A percentile compares a stretch with the other conserved stretches of the same genome.
Conservation (phyloP, 441 rosid genomes). For the Daphne laureola region DNA sequence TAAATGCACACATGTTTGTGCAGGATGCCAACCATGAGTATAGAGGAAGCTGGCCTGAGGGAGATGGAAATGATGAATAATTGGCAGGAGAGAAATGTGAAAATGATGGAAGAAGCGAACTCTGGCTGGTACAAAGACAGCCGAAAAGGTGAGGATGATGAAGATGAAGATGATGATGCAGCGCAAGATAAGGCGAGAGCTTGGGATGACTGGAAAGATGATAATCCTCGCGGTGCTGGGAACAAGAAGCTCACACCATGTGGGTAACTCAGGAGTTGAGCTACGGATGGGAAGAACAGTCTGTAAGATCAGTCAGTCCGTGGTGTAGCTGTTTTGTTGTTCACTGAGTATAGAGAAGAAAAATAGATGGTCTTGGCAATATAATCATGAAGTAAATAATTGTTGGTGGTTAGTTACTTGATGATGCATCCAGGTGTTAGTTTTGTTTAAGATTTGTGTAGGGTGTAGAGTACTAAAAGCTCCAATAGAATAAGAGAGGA, state of each 20-base stretch:
- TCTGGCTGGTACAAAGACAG: constrained; percentile 75
- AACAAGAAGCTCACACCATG: constrained; percentile 95
- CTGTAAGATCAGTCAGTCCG: background rate
- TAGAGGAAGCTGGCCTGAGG: constrained; percentile 90
- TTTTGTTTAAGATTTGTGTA: too few species aligned
- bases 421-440: too few species aligned
- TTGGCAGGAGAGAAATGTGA: constrained; percentile 75
- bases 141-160: constrained; percentile 30
- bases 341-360: too few species aligned
- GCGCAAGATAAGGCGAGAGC: constrained; percentile 74
- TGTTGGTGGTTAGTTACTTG: too few species aligned
- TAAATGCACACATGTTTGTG: background rate
- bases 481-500: too few species aligned
- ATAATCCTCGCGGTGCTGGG: constrained; percentile 97
- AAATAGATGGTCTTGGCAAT: too few species aligned
- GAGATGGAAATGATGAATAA: constrained; percentile 92
- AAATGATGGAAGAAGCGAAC: constrained; percentile 83
- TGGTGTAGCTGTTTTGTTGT: too few species aligned
- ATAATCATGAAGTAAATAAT: too few species aligned
- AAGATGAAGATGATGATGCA: constrained; percentile 70
- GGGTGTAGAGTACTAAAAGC: too few species aligned
- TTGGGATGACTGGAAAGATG: constrained; percentile 95
- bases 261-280: constrained; percentile 34
- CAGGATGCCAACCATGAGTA: constrained; percentile 96
- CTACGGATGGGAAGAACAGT: too few species aligned